Percentiles rank a stretch among this genome's conserved stretches.
phyloP scores from a whole-genome alignment of 768 basidiomycete genomes.

The Mycena galopus region DNA sequence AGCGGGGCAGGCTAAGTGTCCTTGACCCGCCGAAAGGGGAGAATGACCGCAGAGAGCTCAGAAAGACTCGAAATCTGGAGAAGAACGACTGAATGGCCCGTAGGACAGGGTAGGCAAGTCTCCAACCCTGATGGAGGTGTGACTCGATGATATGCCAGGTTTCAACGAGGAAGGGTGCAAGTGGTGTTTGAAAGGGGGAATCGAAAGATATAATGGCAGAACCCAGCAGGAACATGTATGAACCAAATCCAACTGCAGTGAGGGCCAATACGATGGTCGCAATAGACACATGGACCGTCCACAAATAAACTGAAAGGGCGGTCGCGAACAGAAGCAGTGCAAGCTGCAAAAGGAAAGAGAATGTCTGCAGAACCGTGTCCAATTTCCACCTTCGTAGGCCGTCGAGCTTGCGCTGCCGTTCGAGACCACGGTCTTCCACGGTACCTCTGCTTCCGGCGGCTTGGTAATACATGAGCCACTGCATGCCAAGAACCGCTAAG shows the following conservation, averaged over 20 bases:
- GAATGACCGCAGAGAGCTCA: no score
- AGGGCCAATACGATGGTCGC: background rate
- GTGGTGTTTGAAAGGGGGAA: background rate
- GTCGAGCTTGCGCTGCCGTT: slow-evolving; percentile 1
- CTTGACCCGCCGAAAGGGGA: no score
- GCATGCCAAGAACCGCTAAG: background rate
- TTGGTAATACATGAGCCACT: slow-evolving; percentile 5
- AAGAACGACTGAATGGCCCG: no score
- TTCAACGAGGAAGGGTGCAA: no score
- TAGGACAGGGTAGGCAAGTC: no score
- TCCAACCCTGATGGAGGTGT: no score
- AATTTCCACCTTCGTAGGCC: background rate
- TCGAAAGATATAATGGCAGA: background rate
- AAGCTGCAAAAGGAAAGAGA: background rate
- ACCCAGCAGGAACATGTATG: background rate
- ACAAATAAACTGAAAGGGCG: background rate
- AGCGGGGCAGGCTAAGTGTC: no score
- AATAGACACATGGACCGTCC: background rate
- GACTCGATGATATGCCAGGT: no score
- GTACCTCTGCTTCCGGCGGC: background rate
- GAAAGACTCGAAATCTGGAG: no score
- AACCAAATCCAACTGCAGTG: background rate
- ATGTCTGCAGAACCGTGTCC: background rate
- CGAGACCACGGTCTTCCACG: background rate
- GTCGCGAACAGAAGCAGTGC: background rate